Conservation (phyloP, 345 rosid species). For the Euphorbia tirucalli region DNA sequence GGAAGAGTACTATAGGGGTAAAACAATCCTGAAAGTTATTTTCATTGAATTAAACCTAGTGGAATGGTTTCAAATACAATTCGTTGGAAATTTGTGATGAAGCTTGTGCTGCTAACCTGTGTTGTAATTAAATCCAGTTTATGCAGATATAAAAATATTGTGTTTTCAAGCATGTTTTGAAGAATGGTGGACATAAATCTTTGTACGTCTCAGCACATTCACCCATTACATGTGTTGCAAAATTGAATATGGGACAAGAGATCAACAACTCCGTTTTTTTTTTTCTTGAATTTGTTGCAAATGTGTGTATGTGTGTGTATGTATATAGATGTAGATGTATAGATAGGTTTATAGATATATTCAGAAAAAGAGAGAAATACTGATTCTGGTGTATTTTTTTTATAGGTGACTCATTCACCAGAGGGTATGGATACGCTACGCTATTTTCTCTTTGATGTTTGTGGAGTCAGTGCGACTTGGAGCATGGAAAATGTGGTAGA, state of each 20-base stretch:
- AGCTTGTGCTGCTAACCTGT: background rate
- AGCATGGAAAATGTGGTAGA: slow-evolving; percentile 88
- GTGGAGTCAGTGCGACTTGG: slow-evolving; percentile 79
- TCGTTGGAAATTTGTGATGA: background rate
- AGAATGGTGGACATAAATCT: too few species aligned
- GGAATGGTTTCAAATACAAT: background rate
- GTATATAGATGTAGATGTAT: too few species aligned
- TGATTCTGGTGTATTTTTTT: slow-evolving; percentile 12
- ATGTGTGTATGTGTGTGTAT: background rate
- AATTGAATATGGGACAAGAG: background rate
- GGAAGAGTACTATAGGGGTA: background rate
- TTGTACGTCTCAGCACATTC: too few species aligned
- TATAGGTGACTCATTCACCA: too few species aligned
- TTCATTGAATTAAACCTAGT: background rate
- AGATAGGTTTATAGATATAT: too few species aligned
- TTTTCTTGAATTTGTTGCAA: background rate
- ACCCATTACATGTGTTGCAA: too few species aligned
- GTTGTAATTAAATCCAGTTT: background rate
- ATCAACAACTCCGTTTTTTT: background rate
- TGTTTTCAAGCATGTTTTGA: background rate
- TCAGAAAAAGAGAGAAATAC: background rate
- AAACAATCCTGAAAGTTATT: background rate
- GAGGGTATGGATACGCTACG: slow-evolving; percentile 86
- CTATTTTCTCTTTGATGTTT: slow-evolving; percentile 71
- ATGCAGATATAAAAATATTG: background rate